Conservation (phyloP, 1,284 basidiomycete genomes). For the Trametes versicolor region DNA sequence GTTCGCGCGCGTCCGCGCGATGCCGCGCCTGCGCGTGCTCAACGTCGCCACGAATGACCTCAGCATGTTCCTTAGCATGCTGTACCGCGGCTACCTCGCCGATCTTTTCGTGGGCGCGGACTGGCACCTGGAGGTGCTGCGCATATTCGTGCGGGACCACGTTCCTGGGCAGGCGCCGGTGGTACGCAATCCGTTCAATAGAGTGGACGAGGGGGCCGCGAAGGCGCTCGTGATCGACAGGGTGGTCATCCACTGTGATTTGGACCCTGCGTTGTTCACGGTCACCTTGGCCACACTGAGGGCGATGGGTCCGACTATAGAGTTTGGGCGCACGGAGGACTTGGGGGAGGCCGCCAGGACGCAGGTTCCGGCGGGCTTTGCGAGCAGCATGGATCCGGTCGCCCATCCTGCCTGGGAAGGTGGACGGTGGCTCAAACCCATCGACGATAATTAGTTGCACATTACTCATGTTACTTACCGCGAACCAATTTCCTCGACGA, state of each 20-base stretch:
- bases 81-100: neutral
- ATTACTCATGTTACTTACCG: too few species aligned
- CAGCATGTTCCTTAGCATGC: neutral
- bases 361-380: too few species aligned
- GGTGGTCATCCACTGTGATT: neutral
- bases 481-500: too few species aligned
- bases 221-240: neutral
- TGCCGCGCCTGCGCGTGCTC: too few species aligned
- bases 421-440: too few species aligned
- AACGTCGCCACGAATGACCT: constrained; percentile 1
- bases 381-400: too few species aligned
- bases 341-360: too few species aligned
- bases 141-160: neutral
- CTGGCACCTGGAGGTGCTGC: neutral
- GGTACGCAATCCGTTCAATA: neutral
- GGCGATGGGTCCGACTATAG: neutral
- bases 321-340: neutral
- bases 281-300: neutral
- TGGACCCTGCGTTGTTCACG: neutral
- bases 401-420: too few species aligned
- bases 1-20: too few species aligned
- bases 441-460: too few species aligned
- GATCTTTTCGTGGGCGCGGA: neutral
- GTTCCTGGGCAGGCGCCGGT: neutral
- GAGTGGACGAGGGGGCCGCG: neutral